These are phyloP conservation scores for Lepidium didymum DNA, from an alignment of 345 rosid genomes.

Conservation along the genomic window DNA sequence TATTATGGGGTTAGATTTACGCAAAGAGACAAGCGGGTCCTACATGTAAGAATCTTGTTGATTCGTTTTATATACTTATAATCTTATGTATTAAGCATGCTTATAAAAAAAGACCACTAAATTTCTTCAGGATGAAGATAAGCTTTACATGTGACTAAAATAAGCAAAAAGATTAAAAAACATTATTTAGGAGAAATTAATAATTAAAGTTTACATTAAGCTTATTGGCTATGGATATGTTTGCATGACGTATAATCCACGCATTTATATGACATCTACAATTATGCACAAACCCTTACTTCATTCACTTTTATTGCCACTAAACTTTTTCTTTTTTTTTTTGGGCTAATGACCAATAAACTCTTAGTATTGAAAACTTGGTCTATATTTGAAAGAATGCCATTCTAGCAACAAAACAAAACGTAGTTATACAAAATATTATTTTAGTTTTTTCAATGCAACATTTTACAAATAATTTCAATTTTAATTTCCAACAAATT, in stretches of 20 bases:
- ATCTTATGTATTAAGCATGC: slow-evolving; percentile 10
- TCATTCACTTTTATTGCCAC: background rate
- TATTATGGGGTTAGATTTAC: background rate
- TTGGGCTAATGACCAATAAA: too few relatives aligned
- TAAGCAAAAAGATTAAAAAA: background rate
- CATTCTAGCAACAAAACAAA: too few relatives aligned
- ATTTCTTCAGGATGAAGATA: slow-evolving; percentile 17
- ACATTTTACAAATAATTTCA: too few relatives aligned
- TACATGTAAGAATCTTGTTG: slow-evolving; percentile 15
- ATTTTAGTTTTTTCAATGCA: too few relatives aligned
- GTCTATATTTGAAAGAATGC: too few relatives aligned
- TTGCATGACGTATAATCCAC: background rate
- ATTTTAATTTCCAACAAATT: too few relatives aligned
- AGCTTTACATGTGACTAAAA: slow-evolving; percentile 5
- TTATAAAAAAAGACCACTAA: slow-evolving; percentile 6
- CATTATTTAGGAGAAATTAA: background rate
- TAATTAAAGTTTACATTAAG: background rate
- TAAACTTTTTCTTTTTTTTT: too few relatives aligned
- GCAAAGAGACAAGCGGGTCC: slow-evolving; percentile 19
- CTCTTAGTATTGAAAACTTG: background rate
- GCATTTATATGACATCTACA: slow-evolving; percentile 1
- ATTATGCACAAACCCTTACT: background rate
- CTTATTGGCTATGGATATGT: background rate
- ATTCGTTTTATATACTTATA: slow-evolving; percentile 13
- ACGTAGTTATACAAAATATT: too few relatives aligned